Evolutionary conservation across 1,284 basidiomycete species (phyloP).

Genomic region (Cutaneotrichosporon sp.): DNA sequence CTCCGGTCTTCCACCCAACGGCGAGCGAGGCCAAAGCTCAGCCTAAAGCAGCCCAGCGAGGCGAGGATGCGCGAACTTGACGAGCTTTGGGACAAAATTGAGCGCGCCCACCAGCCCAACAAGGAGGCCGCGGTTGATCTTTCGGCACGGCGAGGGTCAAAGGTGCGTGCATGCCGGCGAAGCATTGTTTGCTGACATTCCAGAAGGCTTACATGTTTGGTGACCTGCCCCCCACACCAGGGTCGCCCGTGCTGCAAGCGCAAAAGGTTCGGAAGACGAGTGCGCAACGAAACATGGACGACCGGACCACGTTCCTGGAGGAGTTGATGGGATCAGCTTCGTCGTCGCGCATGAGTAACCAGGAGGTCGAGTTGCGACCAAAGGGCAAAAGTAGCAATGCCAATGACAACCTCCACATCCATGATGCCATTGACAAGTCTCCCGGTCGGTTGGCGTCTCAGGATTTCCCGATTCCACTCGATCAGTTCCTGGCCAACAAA

Average conservation of each 20-base stretch:
- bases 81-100: conserved; percentile 38
- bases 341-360: conserved; percentile 1
- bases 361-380: conserved; percentile 1
- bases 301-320: conserved; percentile 6
- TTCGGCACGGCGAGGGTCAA: too few relatives aligned
- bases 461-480: conserved; percentile 6
- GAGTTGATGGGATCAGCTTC: conserved; percentile 3
- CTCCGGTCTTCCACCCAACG: conserved; percentile 50
- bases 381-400: not conserved
- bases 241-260: not conserved
- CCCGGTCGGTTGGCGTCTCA: not conserved
- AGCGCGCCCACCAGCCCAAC: conserved; percentile 10
- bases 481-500: conserved; percentile 5
- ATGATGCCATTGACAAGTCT: not conserved
- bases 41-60: conserved; percentile 16
- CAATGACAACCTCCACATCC: not conserved
- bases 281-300: too few relatives aligned
- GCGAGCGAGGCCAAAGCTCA: not conserved
- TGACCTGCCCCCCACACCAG: not conserved
- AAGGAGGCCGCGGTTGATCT: not conserved
- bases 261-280: not conserved
- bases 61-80: conserved; percentile 35
- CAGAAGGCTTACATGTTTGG: not conserved
- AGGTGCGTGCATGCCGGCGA: too few relatives aligned
- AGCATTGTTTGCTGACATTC: too few relatives aligned